phyloP scores from a whole-genome alignment of 805 yeast species.

The Wickerhamiella allomyrinae region DNA sequence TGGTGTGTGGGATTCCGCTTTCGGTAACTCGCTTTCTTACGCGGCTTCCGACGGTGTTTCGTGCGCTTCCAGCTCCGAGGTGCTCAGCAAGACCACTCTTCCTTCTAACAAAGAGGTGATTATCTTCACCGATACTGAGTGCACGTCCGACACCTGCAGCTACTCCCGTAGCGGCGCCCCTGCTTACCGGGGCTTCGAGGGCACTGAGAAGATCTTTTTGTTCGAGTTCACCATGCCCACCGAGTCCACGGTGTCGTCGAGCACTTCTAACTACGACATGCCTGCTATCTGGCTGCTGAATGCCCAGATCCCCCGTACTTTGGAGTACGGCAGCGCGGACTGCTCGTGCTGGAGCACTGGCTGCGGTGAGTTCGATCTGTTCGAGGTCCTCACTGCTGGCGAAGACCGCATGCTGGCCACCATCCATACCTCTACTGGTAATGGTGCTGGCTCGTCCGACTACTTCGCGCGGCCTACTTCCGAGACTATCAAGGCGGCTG shows the following conservation, averaged over 20 bases:
- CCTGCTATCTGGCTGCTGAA: slow-evolving; percentile 96
- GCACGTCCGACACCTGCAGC: slow-evolving; percentile 49
- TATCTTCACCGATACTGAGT: slow-evolving; percentile 48
- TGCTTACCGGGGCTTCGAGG: slow-evolving; percentile 90
- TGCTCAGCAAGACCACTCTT: slow-evolving; percentile 53
- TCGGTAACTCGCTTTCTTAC: slow-evolving; percentile 87
- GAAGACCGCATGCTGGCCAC: slow-evolving; percentile 56
- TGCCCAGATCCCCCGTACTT: slow-evolving; percentile 91
- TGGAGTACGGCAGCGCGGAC: slow-evolving; percentile 70
- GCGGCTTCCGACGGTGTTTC: slow-evolving; percentile 64
- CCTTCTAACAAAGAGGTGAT: slow-evolving; percentile 65
- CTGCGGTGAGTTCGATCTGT: slow-evolving; percentile 94
- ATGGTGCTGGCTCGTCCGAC: slow-evolving; percentile 80
- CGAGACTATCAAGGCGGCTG: slow-evolving; percentile 79
- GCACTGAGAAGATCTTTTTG: slow-evolving; percentile 69
- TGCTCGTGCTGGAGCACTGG: slow-evolving; percentile 97
- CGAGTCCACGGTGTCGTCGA: slow-evolving; percentile 34
- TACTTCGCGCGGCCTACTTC: slow-evolving; percentile 76
- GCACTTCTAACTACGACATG: slow-evolving; percentile 67
- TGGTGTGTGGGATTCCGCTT: slow-evolving; percentile 73
- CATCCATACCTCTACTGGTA: slow-evolving; percentile 64
- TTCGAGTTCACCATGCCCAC: slow-evolving; percentile 92
- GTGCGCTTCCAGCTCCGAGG: slow-evolving; percentile 54
- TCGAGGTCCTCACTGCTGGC: slow-evolving; percentile 74
- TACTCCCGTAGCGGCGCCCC: slow-evolving; percentile 75